Evolutionary conservation across 352 stramenopile genomes (phyloP), one percentile per base, ranked within the genome.

Genomic region (Elongisporangium senticosum): DNA sequence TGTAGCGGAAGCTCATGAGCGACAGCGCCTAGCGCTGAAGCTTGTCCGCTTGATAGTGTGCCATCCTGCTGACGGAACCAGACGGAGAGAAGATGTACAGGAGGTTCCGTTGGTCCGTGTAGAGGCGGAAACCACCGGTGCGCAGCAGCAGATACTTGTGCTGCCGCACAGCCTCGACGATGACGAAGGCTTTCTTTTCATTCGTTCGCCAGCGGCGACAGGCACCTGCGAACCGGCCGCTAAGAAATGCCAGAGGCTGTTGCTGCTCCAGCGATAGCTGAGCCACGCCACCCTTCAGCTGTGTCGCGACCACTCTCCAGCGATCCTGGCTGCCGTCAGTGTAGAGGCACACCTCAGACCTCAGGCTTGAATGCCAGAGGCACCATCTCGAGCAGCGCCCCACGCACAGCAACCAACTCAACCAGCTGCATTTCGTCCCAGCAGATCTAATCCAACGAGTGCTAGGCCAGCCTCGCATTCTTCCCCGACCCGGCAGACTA

Each of bases 121-220:
- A 69, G 13, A 62, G 19, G 7, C 26, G 24, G 24, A 66, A 70
- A 8, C 63, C 63, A 1, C 20, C 14, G 4, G 55, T 54, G n/a
- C 63, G 58, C 14, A n/a, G 11, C 70, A 39, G 28, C 28, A 39
- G 13, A 13, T 39, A 39, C 28, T 39, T 7, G 8, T 13, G 28
- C 1, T 7, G 8, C 7, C 13, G 52, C 28, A 22, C 15, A 8
- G 51, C 54, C 65, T 66, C 65, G 72, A 8, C 69, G 28, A 7
- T 55, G 49, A 50, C 62, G 49, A 63, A 75, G 22, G 60, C 68
- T 21, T 64, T 53, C 50, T 72, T 75, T 19, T 72, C 61, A 1
- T 70, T 48, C 19, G 60, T 69, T 0, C 56, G 28, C 64, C 68
- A 72, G 0, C 55, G 55, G 6, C 24, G 11, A 0, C 24, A 7